These are phyloP conservation scores for Sugiyamaella pinicola DNA, from an alignment of 1,139 yeast genomes.

Conservation along the genomic window DNA sequence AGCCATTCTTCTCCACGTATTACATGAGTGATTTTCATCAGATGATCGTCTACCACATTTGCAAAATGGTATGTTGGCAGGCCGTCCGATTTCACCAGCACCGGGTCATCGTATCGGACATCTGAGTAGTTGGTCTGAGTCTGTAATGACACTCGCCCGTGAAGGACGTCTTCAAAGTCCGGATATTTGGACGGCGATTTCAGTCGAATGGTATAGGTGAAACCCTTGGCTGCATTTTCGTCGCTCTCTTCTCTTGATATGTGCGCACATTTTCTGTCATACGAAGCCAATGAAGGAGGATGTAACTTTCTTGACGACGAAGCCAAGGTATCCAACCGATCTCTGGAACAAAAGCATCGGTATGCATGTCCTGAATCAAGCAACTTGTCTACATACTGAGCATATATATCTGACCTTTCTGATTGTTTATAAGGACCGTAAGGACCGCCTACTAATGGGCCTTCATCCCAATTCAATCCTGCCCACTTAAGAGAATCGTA, in stretches of 20 bases:
- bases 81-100: conserved; percentile 85
- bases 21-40: conserved; percentile 91
- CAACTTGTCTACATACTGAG: conserved; percentile 56
- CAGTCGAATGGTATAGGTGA: conserved; percentile 42
- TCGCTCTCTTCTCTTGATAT: conserved; percentile 49
- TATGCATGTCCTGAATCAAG: conserved; percentile 73
- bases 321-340: conserved; percentile 66
- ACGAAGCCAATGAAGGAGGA: conserved; percentile 91
- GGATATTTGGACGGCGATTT: conserved; percentile 74
- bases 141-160: conserved; percentile 74
- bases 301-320: conserved; percentile 70
- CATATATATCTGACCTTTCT: conserved; percentile 68
- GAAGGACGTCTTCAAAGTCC: conserved; percentile 67
- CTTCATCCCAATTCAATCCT: conserved; percentile 75
- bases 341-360: conserved; percentile 81
- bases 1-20: conserved; percentile 98
- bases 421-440: conserved; percentile 83
- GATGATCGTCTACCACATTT: conserved; percentile 90
- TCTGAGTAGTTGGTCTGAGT: conserved; percentile 73
- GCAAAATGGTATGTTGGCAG: conserved; percentile 97
- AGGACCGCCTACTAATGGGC: conserved; percentile 69
- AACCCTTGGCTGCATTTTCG: conserved; percentile 39
- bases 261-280: conserved; percentile 76
- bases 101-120: conserved; percentile 84
- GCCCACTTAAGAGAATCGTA: conserved; percentile 80